Base-by-base conservation (phyloP, 768 basidiomycete species). In the Flagelloscypha sp. region DNA sequence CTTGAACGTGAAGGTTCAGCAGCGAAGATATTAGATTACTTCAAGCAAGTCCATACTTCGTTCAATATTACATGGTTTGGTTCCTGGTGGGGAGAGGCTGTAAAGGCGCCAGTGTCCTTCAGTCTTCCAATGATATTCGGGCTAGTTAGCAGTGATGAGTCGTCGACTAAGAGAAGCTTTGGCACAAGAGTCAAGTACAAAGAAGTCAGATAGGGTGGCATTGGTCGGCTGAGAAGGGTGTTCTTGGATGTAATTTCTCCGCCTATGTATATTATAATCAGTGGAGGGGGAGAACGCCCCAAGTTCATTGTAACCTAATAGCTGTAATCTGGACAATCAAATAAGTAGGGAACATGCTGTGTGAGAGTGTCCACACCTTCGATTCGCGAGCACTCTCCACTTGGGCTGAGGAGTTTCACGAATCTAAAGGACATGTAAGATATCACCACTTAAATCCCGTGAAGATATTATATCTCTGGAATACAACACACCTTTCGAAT, bases 51-150 rank as follows among this genome's bases (percentile, higher is more conserved):
- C 47, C 62, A 41, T 44, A 79, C 82, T 66, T 94, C 86, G 53
- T 92, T 92, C 48, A 94, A 64, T 39, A 93, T 82, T 41, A 95
- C 65, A 59, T 97, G 90, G 61, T 95, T 97, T 7, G 89, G 86
- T 23, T 58, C 64, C 11, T 65, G 63, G 48, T 84, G 76, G 41
- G 79, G 75, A 37, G 79, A 77, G 27, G 46, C 49, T n/a, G 58
- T 49, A 52, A 90, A 89, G 1, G 61, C 72, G 2, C 76, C 76
- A 5, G 81, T 81, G 21, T 53, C 59, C 44, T 64, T 65, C 25
- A 95, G 75, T 27, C 85, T 78, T 24, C 65, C 56, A 36, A 93
- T 65, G 40, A 98, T 59, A 49, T 87, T 68, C 11, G 92, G 90
- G 52, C 87, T 94, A 43, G n/a, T 21, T n/a, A 21, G 15, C 18